A percentile compares a stretch with the other conserved stretches of the same genome.
phyloP scores from a whole-genome alignment of 164 flowering plant genomes.

The Stephania yunnanensis region DNA sequence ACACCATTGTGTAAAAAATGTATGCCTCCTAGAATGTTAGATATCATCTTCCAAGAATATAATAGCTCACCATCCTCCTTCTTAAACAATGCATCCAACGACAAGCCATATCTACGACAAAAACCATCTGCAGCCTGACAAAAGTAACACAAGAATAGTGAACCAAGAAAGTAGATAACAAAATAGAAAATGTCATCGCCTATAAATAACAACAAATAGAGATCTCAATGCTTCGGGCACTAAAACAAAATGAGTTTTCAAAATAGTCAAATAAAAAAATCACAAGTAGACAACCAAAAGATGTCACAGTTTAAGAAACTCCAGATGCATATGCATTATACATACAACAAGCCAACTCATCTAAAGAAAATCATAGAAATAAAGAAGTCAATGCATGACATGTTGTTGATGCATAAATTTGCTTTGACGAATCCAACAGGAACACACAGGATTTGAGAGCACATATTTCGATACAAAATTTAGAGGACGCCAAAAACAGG shows the following conservation, averaged over 20 bases:
- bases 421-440: no score
- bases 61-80: slow-evolving; percentile 65
- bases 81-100: slow-evolving; percentile 44
- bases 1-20: no score
- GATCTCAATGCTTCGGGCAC: no score
- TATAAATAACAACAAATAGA: neutral
- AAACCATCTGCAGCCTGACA: slow-evolving; percentile 94
- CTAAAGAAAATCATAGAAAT: neutral
- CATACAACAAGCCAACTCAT: neutral
- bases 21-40: no score
- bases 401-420: no score
- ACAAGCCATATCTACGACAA: slow-evolving; percentile 63
- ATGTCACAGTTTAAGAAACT: neutral
- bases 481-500: neutral
- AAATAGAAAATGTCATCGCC: neutral
- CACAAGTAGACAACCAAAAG: neutral
- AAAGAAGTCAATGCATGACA: neutral
- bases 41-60: no score
- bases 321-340: no score
- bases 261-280: no score
- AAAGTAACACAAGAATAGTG: neutral
- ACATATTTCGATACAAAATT: neutral
- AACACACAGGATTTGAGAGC: no score
- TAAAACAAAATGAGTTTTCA: no score
- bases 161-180: neutral